Conservation (phyloP, 2,329 filamentous ascomycete species). For the Ceratocystis albifundus region DNA sequence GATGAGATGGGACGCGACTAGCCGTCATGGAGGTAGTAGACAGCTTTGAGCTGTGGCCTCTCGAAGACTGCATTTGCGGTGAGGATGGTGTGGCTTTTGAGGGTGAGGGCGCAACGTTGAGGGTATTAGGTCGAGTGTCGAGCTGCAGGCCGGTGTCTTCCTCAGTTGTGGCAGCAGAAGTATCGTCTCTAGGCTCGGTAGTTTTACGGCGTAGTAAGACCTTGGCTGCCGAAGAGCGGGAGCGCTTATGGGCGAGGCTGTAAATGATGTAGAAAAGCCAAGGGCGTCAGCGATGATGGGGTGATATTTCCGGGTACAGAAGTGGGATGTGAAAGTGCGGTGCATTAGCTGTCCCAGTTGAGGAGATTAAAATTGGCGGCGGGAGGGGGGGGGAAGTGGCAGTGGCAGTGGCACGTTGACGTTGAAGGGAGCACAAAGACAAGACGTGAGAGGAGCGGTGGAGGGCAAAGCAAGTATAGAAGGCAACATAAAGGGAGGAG, state of each 20-base stretch:
- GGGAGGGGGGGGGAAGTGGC: no score
- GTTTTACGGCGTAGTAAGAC: slow-evolving; percentile 20
- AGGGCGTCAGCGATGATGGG: slow-evolving; percentile 16
- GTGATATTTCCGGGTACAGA: not conserved
- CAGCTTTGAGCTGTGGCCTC: slow-evolving; percentile 38
- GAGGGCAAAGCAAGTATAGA: not conserved
- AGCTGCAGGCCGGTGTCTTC: slow-evolving; percentile 16
- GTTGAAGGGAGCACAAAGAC: not conserved
- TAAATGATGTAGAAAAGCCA: not conserved
- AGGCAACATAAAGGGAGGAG: not conserved
- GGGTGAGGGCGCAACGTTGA: slow-evolving; percentile 16
- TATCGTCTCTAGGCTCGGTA: slow-evolving; percentile 12
- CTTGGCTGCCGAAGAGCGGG: slow-evolving; percentile 21
- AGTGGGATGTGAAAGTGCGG: not conserved
- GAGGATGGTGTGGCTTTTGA: slow-evolving; percentile 9
- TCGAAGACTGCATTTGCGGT: slow-evolving; percentile 25
- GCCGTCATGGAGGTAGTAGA: slow-evolving; percentile 35
- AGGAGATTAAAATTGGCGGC: not conserved
- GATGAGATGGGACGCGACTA: slow-evolving; percentile 34
- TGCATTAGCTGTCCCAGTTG: not conserved
- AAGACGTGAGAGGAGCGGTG: not conserved
- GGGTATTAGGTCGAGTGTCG: slow-evolving; percentile 15
- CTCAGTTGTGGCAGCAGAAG: slow-evolving; percentile 9
- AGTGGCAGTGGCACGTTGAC: not conserved
- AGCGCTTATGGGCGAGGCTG: slow-evolving; percentile 20